Evolutionary conservation across 202 grass and related monocot species (phyloP).

Genomic region (Setaria viridis): DNA sequence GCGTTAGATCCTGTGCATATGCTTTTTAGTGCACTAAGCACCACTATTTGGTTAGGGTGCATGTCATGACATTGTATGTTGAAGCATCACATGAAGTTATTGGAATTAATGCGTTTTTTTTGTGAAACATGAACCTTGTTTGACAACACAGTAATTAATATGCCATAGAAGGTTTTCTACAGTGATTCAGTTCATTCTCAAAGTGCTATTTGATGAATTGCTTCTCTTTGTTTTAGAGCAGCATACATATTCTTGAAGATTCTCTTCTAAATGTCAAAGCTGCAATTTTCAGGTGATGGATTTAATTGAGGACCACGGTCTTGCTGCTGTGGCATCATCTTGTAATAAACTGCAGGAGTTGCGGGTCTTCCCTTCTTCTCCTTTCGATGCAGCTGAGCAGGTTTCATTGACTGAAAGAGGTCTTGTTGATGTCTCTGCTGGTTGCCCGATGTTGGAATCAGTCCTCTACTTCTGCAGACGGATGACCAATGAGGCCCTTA

Average conservation of each 20-base stretch:
- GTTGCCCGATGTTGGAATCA: slow-evolving; percentile 75
- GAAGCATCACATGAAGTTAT: neutral
- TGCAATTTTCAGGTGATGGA: slow-evolving; percentile 71
- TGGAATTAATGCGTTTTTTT: neutral
- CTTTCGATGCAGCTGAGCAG: slow-evolving; percentile 43
- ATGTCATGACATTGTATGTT: neutral
- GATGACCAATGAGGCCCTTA: slow-evolving; percentile 83
- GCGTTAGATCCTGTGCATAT: neutral
- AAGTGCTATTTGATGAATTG: neutral
- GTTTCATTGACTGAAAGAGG: slow-evolving; percentile 72
- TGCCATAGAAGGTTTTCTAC: neutral
- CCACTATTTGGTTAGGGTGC: slow-evolving; percentile 5
- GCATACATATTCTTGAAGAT: slow-evolving; percentile 2
- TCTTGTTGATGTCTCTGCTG: slow-evolving; percentile 72
- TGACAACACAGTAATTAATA: neutral
- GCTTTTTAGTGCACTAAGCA: neutral
- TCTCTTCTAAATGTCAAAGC: slow-evolving; percentile 1
- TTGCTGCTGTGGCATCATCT: slow-evolving; percentile 75
- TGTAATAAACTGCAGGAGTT: slow-evolving; percentile 83
- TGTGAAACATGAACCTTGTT: slow-evolving; percentile 1
- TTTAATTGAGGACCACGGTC: slow-evolving; percentile 69
- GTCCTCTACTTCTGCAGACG: slow-evolving; percentile 77
- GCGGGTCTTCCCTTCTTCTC: slow-evolving; percentile 74
- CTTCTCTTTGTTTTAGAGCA: slow-evolving; percentile 34
- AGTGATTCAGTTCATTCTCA: neutral